Evolutionary conservation across 257 asterid genomes (phyloP).

Genomic region (Solanum lignicaule): DNA sequence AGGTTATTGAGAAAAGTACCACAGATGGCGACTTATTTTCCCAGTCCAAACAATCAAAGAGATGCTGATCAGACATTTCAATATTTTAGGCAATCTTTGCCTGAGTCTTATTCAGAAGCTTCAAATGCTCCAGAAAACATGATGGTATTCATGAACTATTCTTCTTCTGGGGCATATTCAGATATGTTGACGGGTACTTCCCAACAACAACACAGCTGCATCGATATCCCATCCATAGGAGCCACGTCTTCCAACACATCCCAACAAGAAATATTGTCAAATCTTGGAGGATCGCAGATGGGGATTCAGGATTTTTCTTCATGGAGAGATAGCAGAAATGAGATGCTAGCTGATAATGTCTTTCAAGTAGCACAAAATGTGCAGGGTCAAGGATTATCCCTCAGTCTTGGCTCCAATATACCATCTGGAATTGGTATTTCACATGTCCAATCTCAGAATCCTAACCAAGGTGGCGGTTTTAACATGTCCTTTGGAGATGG

Average conservation of each 20-base stretch:
- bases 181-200: conserved; percentile 28
- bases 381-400: conserved; percentile 70
- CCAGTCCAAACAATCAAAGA: conserved; percentile 44
- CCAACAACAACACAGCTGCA: conserved; percentile 20
- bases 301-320: conserved; percentile 29
- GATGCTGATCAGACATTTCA: conserved; percentile 36
- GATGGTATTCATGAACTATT: conserved; percentile 50
- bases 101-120: conserved; percentile 41
- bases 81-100: conserved; percentile 42
- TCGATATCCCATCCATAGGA: conserved; percentile 21
- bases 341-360: conserved; percentile 26
- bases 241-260: conserved; percentile 31
- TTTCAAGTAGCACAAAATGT: conserved; percentile 28
- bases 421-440: conserved; percentile 38
- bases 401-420: conserved; percentile 55
- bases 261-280: conserved; percentile 31
- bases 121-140: conserved; percentile 30
- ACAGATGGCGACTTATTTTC: conserved; percentile 50
- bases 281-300: conserved; percentile 33
- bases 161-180: conserved; percentile 42
- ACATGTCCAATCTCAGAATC: conserved; percentile 29
- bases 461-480: conserved; percentile 23
- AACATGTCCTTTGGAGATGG: conserved; percentile 25
- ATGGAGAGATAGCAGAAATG: conserved; percentile 39
- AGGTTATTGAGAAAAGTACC: not conserved